Percentiles rank a stretch among this genome's conserved stretches.
phyloP scores from a whole-genome alignment of 2,329 filamentous ascomycete species.

The Pyricularia pennisetigena region DNA sequence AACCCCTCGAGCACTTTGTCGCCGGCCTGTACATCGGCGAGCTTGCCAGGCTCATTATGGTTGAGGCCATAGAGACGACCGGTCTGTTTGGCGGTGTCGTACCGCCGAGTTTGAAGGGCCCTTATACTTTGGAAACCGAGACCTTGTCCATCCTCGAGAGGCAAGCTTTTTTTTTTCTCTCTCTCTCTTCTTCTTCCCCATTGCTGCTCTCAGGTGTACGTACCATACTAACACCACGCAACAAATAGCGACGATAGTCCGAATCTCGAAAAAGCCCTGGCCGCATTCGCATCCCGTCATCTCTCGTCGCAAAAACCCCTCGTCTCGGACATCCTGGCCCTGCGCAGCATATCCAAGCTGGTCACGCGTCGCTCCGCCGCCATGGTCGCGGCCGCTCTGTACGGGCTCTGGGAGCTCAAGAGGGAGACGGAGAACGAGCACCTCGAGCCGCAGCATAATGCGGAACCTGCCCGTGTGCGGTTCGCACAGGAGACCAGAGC shows the following conservation, averaged over 20 bases:
- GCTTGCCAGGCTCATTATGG: slow-evolving; percentile 45
- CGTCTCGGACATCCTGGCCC: slow-evolving; percentile 35
- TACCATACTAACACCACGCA: slow-evolving; percentile 2
- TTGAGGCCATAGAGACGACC: slow-evolving; percentile 47
- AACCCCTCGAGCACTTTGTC: slow-evolving; percentile 52
- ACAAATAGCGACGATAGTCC: slow-evolving; percentile 31
- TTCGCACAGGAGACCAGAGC: slow-evolving; percentile 37
- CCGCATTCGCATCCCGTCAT: slow-evolving; percentile 39
- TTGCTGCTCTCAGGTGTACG: too few relatives aligned
- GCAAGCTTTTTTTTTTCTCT: too few relatives aligned
- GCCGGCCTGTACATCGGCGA: slow-evolving; percentile 60
- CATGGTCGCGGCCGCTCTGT: slow-evolving; percentile 47
- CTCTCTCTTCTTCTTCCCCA: too few relatives aligned
- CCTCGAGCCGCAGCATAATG: slow-evolving; percentile 3
- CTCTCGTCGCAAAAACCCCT: slow-evolving; percentile 29
- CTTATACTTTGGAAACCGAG: slow-evolving; percentile 52
- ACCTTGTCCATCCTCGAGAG: slow-evolving; percentile 47
- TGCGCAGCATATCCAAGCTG: slow-evolving; percentile 42
- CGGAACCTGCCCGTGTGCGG: neutral
- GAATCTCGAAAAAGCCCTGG: slow-evolving; percentile 31
- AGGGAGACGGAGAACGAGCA: slow-evolving; percentile 39
- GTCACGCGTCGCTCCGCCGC: slow-evolving; percentile 49
- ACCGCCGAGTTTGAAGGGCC: slow-evolving; percentile 38
- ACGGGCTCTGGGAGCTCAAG: slow-evolving; percentile 47
- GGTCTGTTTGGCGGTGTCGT: slow-evolving; percentile 46